Evolutionary conservation across 345 rosid genomes (phyloP).

Genomic region (Acer campestre): DNA sequence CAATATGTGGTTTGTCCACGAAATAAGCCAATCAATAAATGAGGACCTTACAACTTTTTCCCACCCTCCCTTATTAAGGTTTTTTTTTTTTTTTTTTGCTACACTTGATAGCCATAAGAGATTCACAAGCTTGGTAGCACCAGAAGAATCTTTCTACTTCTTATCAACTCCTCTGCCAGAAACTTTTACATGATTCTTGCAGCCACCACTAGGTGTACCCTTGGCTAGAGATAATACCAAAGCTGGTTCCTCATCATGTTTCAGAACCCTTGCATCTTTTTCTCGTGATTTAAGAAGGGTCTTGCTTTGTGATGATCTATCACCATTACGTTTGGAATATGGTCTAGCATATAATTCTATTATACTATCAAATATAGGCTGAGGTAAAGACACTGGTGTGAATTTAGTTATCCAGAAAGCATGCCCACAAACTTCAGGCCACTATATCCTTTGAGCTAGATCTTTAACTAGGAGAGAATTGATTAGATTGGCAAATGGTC

Average conservation of each 20-base stretch:
- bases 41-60: no score
- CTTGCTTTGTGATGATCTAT: slow-evolving; percentile 57
- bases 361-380: slow-evolving; percentile 86
- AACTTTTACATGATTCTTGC: slow-evolving; percentile 54
- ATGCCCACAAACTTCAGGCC: slow-evolving; percentile 85
- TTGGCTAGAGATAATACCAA: slow-evolving; percentile 61
- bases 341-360: slow-evolving; percentile 64
- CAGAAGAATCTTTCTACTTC: slow-evolving; percentile 62
- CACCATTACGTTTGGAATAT: slow-evolving; percentile 74
- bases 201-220: slow-evolving; percentile 55
- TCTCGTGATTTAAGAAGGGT: slow-evolving; percentile 73
- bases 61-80: slow-evolving; percentile 93
- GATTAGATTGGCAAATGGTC: slow-evolving; percentile 72
- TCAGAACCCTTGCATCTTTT: slow-evolving; percentile 61
- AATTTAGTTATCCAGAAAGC: slow-evolving; percentile 83
- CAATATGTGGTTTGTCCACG: no score
- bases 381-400: slow-evolving; percentile 61
- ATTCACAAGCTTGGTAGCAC: slow-evolving; percentile 67
- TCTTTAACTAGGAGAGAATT: slow-evolving; percentile 90
- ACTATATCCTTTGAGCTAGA: slow-evolving; percentile 87
- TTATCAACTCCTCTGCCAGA: slow-evolving; percentile 58
- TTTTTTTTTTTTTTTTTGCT: slow-evolving; percentile 80
- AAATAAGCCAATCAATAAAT: no score
- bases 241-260: slow-evolving; percentile 60
- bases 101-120: slow-evolving; percentile 89